Evolutionary conservation across 495 filamentous ascomycete species (phyloP), one percentile per base, ranked within the genome.

Genomic region (Poronia punctata): DNA sequence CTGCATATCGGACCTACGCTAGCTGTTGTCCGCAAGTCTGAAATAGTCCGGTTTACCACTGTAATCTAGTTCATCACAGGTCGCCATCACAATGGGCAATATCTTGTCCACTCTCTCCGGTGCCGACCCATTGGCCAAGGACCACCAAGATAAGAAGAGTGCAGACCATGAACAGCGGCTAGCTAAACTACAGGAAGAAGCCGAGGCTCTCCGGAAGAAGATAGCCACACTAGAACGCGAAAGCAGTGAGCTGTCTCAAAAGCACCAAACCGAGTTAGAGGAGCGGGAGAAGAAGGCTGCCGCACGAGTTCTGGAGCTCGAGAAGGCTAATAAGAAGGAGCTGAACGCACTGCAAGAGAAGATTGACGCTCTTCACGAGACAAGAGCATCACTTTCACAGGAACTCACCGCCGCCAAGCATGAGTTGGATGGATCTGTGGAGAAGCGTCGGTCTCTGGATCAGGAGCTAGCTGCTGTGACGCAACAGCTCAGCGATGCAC

Each of bases 21-120:
- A n/a, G n/a, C n/a, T n/a, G n/a, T n/a, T n/a, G n/a, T n/a, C n/a
- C n/a, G n/a, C n/a, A n/a, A n/a, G n/a, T n/a, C n/a, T n/a, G n/a
- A n/a, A n/a, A n/a, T n/a, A n/a, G n/a, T n/a, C n/a, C n/a, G n/a
- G 19, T 21, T 26, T 14, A 5, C 17, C 7, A n/a, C n/a, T n/a
- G n/a, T n/a, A 10, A 32, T 26, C 9, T 21, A 36, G 15, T 25
- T 5, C 16, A 21, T 20, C 35, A 16, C 15, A 31, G 15, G n/a
- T 12, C 27, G 9, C 21, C 31, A 16, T 35, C n/a, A 45, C 34
- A 38, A 46, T 46, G 43, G 43, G 43, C 31, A 39, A 46, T 23
- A 46, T 46, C 21, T 30, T 46, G 16, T 46, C 43, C 36, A 46
- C 43, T 22, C 37, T 46, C n/a, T 40, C 43, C 8, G 43, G 43